These are phyloP conservation scores for Tuber microsphaerosporum DNA, from an alignment of 495 filamentous ascomycete genomes.

Conservation along the genomic window DNA sequence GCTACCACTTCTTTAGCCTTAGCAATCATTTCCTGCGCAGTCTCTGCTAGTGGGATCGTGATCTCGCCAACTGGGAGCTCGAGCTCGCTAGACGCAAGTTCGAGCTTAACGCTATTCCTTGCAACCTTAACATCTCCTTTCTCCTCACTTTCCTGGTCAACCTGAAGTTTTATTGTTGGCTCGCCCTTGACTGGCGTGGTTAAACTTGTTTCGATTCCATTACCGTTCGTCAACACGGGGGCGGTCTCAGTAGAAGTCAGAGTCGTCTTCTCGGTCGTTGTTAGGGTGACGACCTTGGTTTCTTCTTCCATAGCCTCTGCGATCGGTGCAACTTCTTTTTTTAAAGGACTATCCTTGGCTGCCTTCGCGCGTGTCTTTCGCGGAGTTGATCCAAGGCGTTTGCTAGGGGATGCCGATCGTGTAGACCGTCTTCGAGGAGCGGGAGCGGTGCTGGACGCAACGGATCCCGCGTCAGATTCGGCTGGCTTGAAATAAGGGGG, in stretches of 20 bases:
- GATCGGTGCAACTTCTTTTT: conserved; percentile 41
- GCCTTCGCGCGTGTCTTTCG: conserved; percentile 63
- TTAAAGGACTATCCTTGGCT: conserved; percentile 44
- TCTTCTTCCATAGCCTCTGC: conserved; percentile 40
- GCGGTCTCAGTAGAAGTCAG: conserved; percentile 30
- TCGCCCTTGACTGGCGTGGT: conserved; percentile 48
- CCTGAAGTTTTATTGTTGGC: conserved; percentile 59
- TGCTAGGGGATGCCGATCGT: conserved; percentile 52
- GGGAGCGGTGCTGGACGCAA: conserved; percentile 45
- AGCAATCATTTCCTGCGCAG: conserved; percentile 71
- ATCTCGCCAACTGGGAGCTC: conserved; percentile 61
- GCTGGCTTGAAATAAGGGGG: conserved; percentile 43
- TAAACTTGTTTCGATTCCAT: conserved; percentile 9
- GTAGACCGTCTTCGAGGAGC: conserved; percentile 48
- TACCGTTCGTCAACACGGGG: conserved; percentile 33
- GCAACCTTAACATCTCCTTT: conserved; percentile 58
- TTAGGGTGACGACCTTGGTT: conserved; percentile 31
- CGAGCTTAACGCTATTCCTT: conserved; percentile 70
- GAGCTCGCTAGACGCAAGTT: conserved; percentile 60
- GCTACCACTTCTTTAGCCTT: conserved; percentile 86
- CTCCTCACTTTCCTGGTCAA: conserved; percentile 53
- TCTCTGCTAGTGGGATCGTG: conserved; percentile 65
- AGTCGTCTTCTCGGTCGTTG: conserved; percentile 34
- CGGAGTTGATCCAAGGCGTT: conserved; percentile 50
- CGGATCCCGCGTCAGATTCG: conserved; percentile 37